These are phyloP conservation scores for Suillus cothurnatus DNA, from an alignment of 768 basidiomycete genomes.

Conservation along the genomic window DNA sequence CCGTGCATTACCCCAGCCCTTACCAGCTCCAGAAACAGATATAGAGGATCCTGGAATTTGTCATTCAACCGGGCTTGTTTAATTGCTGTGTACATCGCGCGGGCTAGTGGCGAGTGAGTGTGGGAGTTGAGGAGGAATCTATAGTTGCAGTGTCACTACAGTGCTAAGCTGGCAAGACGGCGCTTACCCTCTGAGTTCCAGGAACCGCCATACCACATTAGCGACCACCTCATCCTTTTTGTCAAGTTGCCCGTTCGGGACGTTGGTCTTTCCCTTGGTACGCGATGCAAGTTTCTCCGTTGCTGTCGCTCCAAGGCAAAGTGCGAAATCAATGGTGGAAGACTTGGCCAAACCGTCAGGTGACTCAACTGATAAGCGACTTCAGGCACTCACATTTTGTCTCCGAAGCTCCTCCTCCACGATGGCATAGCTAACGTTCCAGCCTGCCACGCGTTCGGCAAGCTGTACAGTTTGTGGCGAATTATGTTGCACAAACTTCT, in stretches of 20 bases:
- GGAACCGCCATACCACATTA: slow-evolving; percentile 97
- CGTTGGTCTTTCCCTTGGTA: slow-evolving; percentile 69
- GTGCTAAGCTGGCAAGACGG: slow-evolving; percentile 8
- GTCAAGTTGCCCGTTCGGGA: slow-evolving; percentile 60
- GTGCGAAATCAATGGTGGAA: slow-evolving; percentile 93
- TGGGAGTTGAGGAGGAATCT: slow-evolving; percentile 92
- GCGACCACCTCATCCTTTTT: slow-evolving; percentile 99
- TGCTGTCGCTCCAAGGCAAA: slow-evolving; percentile 91
- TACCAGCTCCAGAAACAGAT: slow-evolving; percentile 92
- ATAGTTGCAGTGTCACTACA: slow-evolving; percentile 16
- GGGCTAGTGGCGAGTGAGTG: slow-evolving; percentile 84
- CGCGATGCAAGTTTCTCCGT: slow-evolving; percentile 78
- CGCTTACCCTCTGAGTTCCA: slow-evolving; percentile 87
- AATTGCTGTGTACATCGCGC: slow-evolving; percentile 87
- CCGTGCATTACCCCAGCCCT: slow-evolving; percentile 98
- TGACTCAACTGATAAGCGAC: slow-evolving; percentile 26
- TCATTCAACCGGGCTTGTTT: slow-evolving; percentile 84
- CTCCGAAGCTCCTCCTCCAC: slow-evolving; percentile 94
- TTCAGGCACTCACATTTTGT: slow-evolving; percentile 77
- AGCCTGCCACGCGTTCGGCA: slow-evolving; percentile 83
- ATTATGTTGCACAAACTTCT: slow-evolving; percentile 69
- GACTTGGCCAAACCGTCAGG: slow-evolving; percentile 55
- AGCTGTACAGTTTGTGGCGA: slow-evolving; percentile 81
- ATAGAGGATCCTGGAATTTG: slow-evolving; percentile 97
- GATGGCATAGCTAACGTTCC: slow-evolving; percentile 83